phyloP scores from a whole-genome alignment of 345 rosid species.

The Euphorbia peplus region DNA sequence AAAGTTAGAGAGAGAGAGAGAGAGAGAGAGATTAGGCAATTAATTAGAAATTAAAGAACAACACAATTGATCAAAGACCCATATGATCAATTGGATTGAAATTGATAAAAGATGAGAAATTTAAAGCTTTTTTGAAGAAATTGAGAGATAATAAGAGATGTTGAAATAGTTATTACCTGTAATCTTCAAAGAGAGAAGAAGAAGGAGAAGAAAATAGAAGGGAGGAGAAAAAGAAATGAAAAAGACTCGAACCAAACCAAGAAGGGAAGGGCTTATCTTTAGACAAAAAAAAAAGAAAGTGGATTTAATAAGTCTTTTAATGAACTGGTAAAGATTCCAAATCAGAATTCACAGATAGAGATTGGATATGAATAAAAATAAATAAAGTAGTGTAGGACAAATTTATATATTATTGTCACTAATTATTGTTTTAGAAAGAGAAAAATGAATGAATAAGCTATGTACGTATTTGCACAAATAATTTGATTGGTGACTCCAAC shows the following conservation, averaged over 20 bases:
- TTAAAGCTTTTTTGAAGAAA: not conserved
- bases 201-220: slow-evolving; percentile 1
- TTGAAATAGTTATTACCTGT: slow-evolving; percentile 10
- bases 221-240: not conserved
- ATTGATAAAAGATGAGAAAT: not conserved
- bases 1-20: no score
- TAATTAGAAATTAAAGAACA: no score
- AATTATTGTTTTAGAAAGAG: not conserved
- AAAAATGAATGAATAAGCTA: no score
- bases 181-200: slow-evolving; percentile 12
- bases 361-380: not conserved
- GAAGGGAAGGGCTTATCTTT: slow-evolving; percentile 33
- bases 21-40: no score
- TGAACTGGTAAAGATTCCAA: slow-evolving; percentile 27
- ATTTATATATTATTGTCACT: not conserved
- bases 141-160: not conserved
- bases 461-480: no score
- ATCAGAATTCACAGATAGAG: not conserved
- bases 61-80: slow-evolving; percentile 11
- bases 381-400: no score
- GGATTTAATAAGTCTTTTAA: slow-evolving; percentile 16
- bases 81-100: not conserved
- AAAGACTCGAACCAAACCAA: slow-evolving; percentile 50
- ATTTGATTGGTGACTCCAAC: no score
- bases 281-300: slow-evolving; percentile 2